phyloP scores from a whole-genome alignment of 108 stramenopile species.

The Nannochloropsis salina region DNA sequence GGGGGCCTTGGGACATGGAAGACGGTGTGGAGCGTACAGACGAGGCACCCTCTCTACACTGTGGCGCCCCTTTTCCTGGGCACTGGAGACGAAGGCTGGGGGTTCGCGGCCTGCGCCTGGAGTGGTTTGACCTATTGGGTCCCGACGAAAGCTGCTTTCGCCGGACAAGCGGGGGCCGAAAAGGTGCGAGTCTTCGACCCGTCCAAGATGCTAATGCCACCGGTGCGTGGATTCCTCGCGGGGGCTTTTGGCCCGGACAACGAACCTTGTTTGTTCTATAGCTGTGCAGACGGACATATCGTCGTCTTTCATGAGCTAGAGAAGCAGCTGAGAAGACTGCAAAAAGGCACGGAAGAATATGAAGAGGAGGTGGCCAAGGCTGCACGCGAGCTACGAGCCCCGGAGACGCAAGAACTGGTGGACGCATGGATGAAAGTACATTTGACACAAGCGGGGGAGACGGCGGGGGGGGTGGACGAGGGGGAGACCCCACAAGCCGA shows the following conservation, averaged over 20 bases:
- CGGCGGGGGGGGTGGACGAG: no score
- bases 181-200: background rate
- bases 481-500: no score
- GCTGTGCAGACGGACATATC: background rate
- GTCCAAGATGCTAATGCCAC: background rate
- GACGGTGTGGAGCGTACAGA: background rate
- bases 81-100: background rate
- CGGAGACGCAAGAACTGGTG: background rate
- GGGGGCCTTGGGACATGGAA: background rate
- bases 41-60: background rate
- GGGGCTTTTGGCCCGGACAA: background rate
- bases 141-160: background rate
- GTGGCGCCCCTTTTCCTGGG: background rate
- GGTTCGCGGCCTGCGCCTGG: conserved; percentile 10
- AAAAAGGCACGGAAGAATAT: background rate
- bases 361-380: background rate
- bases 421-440: background rate
- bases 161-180: background rate
- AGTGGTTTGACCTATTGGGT: background rate
- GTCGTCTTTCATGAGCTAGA: background rate
- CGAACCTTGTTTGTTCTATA: background rate
- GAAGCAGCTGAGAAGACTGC: background rate
- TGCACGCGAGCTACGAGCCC: background rate
- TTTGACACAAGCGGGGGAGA: background rate
- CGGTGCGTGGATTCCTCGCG: background rate